Evolutionary conservation across 164 flowering plant genomes (phyloP).

Genomic region (Magnolia changhungtana): DNA sequence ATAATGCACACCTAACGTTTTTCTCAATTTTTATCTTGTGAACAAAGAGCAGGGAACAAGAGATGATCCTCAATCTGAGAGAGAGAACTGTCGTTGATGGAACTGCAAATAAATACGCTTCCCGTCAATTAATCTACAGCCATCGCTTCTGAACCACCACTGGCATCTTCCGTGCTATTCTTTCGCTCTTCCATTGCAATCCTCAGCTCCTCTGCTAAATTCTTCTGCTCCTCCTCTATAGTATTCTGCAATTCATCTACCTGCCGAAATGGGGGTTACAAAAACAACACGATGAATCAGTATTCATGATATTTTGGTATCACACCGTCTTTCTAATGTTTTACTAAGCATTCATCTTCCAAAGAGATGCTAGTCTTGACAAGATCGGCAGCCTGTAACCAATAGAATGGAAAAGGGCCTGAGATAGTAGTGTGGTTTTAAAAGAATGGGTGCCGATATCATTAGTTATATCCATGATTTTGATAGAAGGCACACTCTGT

Average conservation of each 20-base stretch:
- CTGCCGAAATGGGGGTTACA: slow-evolving; percentile 34
- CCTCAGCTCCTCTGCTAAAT: slow-evolving; percentile 71
- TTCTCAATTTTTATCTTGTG: too few species aligned
- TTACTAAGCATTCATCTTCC: background rate
- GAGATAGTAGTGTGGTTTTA: too few species aligned
- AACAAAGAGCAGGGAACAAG: too few species aligned
- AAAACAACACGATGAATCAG: background rate
- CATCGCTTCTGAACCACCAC: slow-evolving; percentile 69
- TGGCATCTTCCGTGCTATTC: slow-evolving; percentile 25
- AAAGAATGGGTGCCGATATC: background rate
- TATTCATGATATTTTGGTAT: background rate
- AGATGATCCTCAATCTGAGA: too few species aligned
- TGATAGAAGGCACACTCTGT: background rate
- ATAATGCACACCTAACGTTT: too few species aligned
- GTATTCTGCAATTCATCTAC: slow-evolving; percentile 96
- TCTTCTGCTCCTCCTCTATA: slow-evolving; percentile 91
- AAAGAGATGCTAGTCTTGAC: too few species aligned
- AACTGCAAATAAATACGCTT: too few species aligned
- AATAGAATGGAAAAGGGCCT: too few species aligned
- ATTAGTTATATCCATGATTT: background rate
- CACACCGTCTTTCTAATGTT: background rate
- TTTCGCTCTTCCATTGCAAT: slow-evolving; percentile 60
- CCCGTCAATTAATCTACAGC: slow-evolving; percentile 43
- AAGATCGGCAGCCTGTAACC: too few species aligned
- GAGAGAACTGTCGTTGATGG: too few species aligned